Evolutionary conservation across 1,284 basidiomycete species (phyloP).

Genomic region (Psilocybe mexicana): DNA sequence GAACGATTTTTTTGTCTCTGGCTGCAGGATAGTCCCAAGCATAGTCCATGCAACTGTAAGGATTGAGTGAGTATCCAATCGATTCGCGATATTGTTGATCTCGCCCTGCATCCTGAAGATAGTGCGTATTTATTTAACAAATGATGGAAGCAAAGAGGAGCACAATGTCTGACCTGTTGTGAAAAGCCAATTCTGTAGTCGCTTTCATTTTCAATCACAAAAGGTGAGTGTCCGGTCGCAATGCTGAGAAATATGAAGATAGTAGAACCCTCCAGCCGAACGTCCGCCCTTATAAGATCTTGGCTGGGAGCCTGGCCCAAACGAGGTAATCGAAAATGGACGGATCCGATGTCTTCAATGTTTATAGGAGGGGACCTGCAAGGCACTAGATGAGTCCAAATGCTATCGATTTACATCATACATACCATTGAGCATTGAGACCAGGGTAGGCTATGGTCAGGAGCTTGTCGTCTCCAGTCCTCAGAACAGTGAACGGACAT

Average conservation of each 20-base stretch:
- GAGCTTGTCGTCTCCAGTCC: slow-evolving; percentile 66
- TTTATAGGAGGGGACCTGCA: slow-evolving; percentile 90
- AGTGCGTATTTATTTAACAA: not conserved
- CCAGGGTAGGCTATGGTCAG: slow-evolving; percentile 87
- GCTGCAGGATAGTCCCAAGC: slow-evolving; percentile 96
- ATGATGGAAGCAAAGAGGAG: not conserved
- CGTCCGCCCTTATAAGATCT: slow-evolving; percentile 79
- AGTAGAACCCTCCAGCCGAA: slow-evolving; percentile 84
- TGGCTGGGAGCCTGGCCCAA: slow-evolving; percentile 41
- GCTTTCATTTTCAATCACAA: slow-evolving; percentile 89
- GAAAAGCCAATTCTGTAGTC: slow-evolving; percentile 71
- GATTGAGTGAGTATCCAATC: slow-evolving; percentile 57
- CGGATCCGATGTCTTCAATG: slow-evolving; percentile 87
- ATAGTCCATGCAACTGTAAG: slow-evolving; percentile 66
- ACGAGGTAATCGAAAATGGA: slow-evolving; percentile 72
- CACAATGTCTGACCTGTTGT: slow-evolving; percentile 64
- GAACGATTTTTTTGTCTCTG: slow-evolving; percentile 77
- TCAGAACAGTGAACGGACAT: slow-evolving; percentile 71
- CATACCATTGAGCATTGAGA: slow-evolving; percentile 83
- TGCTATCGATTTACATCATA: not conserved
- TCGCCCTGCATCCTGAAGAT: slow-evolving; percentile 50
- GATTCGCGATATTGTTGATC: slow-evolving; percentile 39
- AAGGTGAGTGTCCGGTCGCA: slow-evolving; percentile 84
- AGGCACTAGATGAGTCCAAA: not conserved
- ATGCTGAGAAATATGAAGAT: slow-evolving; percentile 82